phyloP scores from a whole-genome alignment of 306 rosid genomes.

The Malus sieversii region DNA sequence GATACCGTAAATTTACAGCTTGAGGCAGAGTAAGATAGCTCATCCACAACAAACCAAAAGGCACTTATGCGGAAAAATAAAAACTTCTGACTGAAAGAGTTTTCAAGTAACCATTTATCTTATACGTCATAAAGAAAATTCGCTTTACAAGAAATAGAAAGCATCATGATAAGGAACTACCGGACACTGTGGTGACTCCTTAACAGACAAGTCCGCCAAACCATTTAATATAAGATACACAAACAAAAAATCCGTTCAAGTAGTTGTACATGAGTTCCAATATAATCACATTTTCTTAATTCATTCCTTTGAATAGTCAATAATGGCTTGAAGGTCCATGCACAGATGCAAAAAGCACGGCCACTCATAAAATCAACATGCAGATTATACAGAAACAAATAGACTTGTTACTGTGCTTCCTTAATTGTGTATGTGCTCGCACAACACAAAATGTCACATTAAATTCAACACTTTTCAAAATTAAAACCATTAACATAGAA shows the following conservation, averaged over 20 bases:
- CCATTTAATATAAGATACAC: neutral
- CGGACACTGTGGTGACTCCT: neutral
- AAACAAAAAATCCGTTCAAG: neutral
- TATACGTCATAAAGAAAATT: neutral
- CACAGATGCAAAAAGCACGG: too few species aligned
- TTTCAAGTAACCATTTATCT: neutral
- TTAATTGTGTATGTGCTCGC: neutral
- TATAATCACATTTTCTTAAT: neutral
- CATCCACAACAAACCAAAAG: neutral
- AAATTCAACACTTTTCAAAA: neutral
- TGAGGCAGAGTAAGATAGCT: neutral
- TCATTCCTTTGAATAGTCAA: neutral
- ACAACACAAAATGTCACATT: neutral
- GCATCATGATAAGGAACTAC: neutral
- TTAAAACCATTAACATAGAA: neutral
- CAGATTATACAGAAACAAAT: neutral
- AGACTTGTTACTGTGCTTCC: neutral
- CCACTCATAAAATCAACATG: neutral
- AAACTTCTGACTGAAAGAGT: neutral
- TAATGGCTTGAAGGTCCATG: neutral
- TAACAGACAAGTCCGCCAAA: neutral
- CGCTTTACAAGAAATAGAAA: neutral
- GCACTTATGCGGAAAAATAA: neutral
- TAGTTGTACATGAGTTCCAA: neutral
- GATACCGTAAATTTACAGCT: neutral